These are phyloP conservation scores for Phragmites australis DNA, from an alignment of 176 grass and related monocot species.

Conservation along the genomic window DNA sequence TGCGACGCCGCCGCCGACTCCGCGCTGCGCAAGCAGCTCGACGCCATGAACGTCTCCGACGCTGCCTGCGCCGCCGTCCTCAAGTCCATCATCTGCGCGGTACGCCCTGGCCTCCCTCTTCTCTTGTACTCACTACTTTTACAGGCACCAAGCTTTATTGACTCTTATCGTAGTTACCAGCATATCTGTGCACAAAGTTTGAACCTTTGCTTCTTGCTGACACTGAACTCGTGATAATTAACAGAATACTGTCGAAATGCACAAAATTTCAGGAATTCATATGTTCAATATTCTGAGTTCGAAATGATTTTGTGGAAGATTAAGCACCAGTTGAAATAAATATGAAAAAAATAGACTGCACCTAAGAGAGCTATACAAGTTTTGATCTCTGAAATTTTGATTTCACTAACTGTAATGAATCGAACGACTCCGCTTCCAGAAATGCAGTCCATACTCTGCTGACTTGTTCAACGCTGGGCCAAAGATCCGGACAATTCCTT, in stretches of 20 bases:
- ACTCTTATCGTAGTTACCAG: too few relatives aligned
- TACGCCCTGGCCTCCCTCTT: background rate
- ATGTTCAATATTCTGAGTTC: background rate
- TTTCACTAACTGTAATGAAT: background rate
- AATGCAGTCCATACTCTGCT: slow-evolving; percentile 71
- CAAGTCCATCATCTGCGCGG: slow-evolving; percentile 72
- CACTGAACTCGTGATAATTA: background rate
- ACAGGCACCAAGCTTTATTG: too few relatives aligned
- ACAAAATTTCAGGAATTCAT: background rate
- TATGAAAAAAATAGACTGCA: background rate
- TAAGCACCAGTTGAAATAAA: background rate
- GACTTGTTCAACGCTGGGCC: slow-evolving; percentile 53
- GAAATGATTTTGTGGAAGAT: background rate
- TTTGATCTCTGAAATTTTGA: background rate
- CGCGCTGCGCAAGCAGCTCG: slow-evolving; percentile 48
- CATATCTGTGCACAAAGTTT: slow-evolving; percentile 12
- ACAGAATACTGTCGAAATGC: background rate
- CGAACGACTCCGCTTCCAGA: slow-evolving; percentile 46
- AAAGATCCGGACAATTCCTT: slow-evolving; percentile 51
- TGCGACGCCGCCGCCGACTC: slow-evolving; percentile 54
- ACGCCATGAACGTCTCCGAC: slow-evolving; percentile 60
- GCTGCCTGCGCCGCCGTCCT: slow-evolving; percentile 55
- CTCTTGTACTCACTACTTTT: background rate
- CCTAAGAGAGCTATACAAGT: background rate
- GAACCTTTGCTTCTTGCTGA: background rate